Base-by-base conservation (phyloP, 1,284 basidiomycete species). In the Sporisorium reilianum region DNA sequence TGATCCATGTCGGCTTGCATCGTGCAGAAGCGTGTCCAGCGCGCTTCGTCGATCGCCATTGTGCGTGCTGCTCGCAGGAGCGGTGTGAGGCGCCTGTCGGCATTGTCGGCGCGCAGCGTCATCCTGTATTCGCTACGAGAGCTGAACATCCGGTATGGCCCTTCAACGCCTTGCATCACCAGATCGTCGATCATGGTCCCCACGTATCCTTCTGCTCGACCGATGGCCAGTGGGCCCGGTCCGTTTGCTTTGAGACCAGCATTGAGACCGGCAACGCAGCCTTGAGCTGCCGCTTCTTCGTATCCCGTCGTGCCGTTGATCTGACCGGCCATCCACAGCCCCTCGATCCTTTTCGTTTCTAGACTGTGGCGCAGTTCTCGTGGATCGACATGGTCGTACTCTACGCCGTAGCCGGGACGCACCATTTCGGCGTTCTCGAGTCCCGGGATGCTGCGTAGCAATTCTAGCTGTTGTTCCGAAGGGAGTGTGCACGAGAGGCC, bases 81-180 rank as follows among this genome's bases (percentile, higher is more conserved):
- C 40, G 62, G 50, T 0, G 94, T 95, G 57, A 96, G 86, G 36
- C 93, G 88, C 57, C 90, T 57, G 85, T 95, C 93, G 2, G 94
- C 94, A 73, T 96, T 95, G 85, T 96, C 94, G 54, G 92, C 91
- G 48, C 94, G 88, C 45, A 95, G 88, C 0, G 91, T 91, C 88
- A 96, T 90, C 28, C 94, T 89, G 81, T 94, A 96, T 80, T 96
- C 94, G 34, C 92, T 93, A 48, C 94, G 88, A 22, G 92, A 92
- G 0, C 94, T 95, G 84, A 95, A 95, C 93, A 95, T 95, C 38
- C 94, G 91, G 79, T 95, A 95, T 54, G 93, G 93, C 83, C 95
- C 93, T 81, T 94, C 91, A 1, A 92, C 91, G 1, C 93, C 93
- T 81, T 93, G 93, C 45, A 91, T 89, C 22, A 92, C 91, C 32